Evolutionary conservation across 805 yeast genomes (phyloP), one percentile per base, ranked within the genome.

Genomic region (Metschnikowia lochheadii): DNA sequence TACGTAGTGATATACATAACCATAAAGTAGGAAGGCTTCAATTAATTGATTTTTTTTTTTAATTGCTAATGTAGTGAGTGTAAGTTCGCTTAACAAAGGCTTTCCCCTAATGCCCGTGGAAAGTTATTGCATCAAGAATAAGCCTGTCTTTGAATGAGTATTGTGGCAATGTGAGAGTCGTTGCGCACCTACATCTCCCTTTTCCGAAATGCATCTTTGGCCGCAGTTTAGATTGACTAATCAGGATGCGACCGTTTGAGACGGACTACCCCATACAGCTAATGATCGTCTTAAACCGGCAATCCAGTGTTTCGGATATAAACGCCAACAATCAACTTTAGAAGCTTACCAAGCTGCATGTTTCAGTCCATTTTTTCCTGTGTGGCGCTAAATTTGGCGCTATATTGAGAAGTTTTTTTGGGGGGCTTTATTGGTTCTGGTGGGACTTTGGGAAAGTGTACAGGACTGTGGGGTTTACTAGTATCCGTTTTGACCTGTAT

Each of bases 401-500:
- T 26, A 26, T 8, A 26, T 26, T 26, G 29, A 11, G 2, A 26
- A 26, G 5, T 20, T n/a, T n/a, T 11, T 31, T 41, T 17, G 6
- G 17, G 26, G 13, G 3, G 14, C 18, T 17, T 41, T 15, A 31
- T 17, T 41, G 34, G 36, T 15, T 31, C 34, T 11, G 20, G 6
- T 31, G 17, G 44, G 11, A 29, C 23, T 41, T 32, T 41, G 45
- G 45, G 45, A 11, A n/a, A 14, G 14, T 33, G 32, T 32, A 23
- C 46, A 46, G 46, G 31, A 32, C 34, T 44, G 46, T 44, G 46
- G 46, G 46, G 46, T 23, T 44, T 26, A 17, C 14, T 21, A 11
- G 40, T 8, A 21, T 21, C 34, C 14, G 6, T n/a, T 35, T 35
- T 7, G 3, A n/a, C 46, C 38, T 33, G 32, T 20, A 18, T 32